phyloP scores from a whole-genome alignment of 2,329 filamentous ascomycete species.

The Lasiodiplodia citricola region DNA sequence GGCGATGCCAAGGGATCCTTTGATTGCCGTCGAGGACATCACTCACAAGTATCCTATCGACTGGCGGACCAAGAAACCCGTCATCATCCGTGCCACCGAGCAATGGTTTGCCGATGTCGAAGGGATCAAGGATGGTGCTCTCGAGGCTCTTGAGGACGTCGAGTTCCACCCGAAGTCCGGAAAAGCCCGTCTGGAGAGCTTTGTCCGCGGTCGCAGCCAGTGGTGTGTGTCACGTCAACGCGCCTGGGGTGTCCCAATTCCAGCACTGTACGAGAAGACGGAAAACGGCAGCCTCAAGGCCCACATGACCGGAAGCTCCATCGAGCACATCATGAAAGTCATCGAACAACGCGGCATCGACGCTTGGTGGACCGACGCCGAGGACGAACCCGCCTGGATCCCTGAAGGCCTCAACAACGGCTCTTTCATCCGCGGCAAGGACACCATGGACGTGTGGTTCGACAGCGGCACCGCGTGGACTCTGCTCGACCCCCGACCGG shows the following conservation, averaged over 20 bases:
- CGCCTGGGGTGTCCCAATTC: constrained; percentile 96
- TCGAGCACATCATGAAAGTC: constrained; percentile 82
- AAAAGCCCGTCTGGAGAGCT: constrained; percentile 77
- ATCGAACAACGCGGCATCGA: constrained; percentile 82
- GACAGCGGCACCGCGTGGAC: constrained; percentile 97
- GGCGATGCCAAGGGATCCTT: constrained; percentile 26
- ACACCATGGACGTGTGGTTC: constrained; percentile 99
- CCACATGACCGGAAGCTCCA: constrained; percentile 77
- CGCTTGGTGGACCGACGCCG: constrained; percentile 88
- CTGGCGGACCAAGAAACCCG: constrained; percentile 92
- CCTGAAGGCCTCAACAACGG: constrained; percentile 64
- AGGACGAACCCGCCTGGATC: constrained; percentile 79
- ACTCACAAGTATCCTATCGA: constrained; percentile 95
- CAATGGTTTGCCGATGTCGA: constrained; percentile 98
- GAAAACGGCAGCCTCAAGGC: constrained; percentile 67
- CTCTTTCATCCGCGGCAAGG: constrained; percentile 75
- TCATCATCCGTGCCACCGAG: constrained; percentile 89
- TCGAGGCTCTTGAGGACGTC: constrained; percentile 72
- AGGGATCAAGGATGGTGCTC: constrained; percentile 75
- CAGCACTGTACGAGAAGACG: constrained; percentile 74
- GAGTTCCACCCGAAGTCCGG: constrained; percentile 79
- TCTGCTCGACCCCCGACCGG: constrained; percentile 38
- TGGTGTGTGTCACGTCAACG: constrained; percentile 98
- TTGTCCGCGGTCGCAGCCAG: constrained; percentile 84
- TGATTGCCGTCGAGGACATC: constrained; percentile 10